phyloP scores from a whole-genome alignment of 1,139 yeast genomes.

The Meyerozyma athensensis region DNA sequence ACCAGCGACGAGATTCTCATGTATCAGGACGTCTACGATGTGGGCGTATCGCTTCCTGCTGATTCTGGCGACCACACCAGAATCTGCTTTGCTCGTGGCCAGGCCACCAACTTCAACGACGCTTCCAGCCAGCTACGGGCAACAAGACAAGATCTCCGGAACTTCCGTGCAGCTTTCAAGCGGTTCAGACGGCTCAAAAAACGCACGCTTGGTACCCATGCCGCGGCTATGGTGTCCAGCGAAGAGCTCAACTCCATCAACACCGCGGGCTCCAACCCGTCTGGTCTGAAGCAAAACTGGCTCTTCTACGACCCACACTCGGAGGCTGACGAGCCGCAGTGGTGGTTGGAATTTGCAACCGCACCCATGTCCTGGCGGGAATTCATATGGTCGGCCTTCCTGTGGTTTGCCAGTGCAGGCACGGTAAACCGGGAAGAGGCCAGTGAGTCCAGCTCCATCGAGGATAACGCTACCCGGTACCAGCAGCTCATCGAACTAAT shows the following conservation, averaged over 20 bases:
- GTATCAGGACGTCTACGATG: slow-evolving; percentile 56
- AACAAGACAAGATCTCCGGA: slow-evolving; percentile 34
- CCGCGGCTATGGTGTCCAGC: slow-evolving; percentile 13
- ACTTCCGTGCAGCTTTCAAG: slow-evolving; percentile 31
- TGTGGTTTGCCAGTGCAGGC: slow-evolving; percentile 89
- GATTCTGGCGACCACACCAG: slow-evolving; percentile 18
- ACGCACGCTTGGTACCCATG: slow-evolving; percentile 9
- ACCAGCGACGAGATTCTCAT: slow-evolving; percentile 70
- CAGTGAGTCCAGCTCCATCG: slow-evolving; percentile 5
- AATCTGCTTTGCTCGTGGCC: slow-evolving; percentile 7
- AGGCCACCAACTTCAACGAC: slow-evolving; percentile 10
- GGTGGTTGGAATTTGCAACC: slow-evolving; percentile 43
- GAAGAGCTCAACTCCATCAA: slow-evolving; percentile 19
- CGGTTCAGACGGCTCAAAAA: slow-evolving; percentile 14
- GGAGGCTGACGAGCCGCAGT: slow-evolving; percentile 29
- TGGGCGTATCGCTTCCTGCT: slow-evolving; percentile 28
- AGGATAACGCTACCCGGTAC: slow-evolving; percentile 6
- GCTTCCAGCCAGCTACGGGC: slow-evolving; percentile 18
- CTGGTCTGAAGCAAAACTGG: slow-evolving; percentile 7
- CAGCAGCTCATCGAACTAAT: slow-evolving; percentile 31
- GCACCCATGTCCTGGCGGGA: slow-evolving; percentile 62
- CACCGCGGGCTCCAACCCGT: slow-evolving; percentile 15
- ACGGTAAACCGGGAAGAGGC: slow-evolving; percentile 31
- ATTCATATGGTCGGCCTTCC: slow-evolving; percentile 63
- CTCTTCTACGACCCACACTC: slow-evolving; percentile 4